Conservation (phyloP, 225 moss, liverwort and hornwort genomes). For the Ulota crispa region DNA sequence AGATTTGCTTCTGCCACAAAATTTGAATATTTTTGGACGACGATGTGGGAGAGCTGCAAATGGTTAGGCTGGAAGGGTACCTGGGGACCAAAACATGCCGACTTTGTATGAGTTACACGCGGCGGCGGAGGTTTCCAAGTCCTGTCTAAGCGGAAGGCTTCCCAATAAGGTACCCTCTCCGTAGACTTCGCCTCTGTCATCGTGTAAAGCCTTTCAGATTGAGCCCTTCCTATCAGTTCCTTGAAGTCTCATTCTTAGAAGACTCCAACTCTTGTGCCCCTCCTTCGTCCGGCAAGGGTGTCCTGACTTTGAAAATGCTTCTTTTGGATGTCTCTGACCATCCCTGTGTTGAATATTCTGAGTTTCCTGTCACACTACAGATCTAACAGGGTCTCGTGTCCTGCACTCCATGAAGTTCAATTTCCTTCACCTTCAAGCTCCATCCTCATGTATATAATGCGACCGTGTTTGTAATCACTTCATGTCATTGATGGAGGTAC, state of each 20-base stretch:
- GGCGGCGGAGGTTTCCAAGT: constrained; percentile 46
- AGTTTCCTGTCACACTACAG: neutral
- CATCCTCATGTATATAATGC: constrained; percentile 14
- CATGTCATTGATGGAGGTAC: neutral
- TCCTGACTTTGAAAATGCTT: constrained; percentile 14
- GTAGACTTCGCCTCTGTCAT: constrained; percentile 42
- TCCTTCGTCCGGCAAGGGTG: neutral
- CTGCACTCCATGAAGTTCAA: constrained; percentile 11
- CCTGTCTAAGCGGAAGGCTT: constrained; percentile 60
- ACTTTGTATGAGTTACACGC: constrained; percentile 42
- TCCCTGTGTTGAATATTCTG: neutral
- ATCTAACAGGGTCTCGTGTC: neutral
- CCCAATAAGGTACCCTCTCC: constrained; percentile 53
- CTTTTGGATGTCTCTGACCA: constrained; percentile 19
- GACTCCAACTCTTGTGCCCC: constrained; percentile 17
- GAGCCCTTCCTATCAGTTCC: constrained; percentile 25
- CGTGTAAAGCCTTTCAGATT: constrained; percentile 21
- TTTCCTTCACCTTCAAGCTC: neutral
- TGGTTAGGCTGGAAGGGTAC: constrained; percentile 15
- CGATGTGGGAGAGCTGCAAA: neutral
- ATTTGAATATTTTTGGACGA: neutral
- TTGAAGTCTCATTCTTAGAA: constrained; percentile 24
- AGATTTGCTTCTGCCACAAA: neutral
- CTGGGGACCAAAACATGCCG: constrained; percentile 64
- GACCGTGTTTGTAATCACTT: neutral